Conservation (phyloP, 2,329 filamentous ascomycete species). For the Fusarium newnesense region DNA sequence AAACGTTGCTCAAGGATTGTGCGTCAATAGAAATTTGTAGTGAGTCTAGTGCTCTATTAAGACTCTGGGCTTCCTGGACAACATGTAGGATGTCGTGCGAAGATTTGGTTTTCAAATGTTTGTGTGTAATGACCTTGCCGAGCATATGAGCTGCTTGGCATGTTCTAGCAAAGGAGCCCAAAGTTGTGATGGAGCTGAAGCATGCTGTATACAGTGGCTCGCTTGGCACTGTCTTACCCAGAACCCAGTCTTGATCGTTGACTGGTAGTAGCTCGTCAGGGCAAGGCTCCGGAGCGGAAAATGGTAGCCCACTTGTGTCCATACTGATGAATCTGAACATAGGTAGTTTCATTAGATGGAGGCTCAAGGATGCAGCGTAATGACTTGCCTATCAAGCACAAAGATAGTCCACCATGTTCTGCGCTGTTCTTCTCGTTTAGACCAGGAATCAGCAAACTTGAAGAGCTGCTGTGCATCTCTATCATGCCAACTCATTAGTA, state of each 20-base stretch:
- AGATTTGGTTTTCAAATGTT: not conserved
- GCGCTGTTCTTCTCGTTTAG: conserved; percentile 2
- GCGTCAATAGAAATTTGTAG: not conserved
- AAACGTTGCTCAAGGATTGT: not conserved
- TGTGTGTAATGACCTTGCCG: conserved; percentile 1
- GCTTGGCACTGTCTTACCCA: not conserved
- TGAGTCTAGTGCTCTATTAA: not conserved
- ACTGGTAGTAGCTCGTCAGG: not conserved
- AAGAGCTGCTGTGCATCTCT: conserved; percentile 5
- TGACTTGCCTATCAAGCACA: conserved; percentile 1
- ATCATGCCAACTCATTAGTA: conserved; percentile 1
- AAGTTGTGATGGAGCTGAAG: not conserved
- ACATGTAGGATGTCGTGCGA: not conserved
- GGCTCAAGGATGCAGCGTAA: not conserved
- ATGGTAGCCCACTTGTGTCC: not conserved
- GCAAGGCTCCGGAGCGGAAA: conserved; percentile 1
- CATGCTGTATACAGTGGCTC: conserved; percentile 6
- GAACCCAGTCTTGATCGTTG: conserved; percentile 6
- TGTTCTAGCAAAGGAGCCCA: conserved; percentile 2
- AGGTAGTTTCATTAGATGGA: not conserved
- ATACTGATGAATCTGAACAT: not conserved
- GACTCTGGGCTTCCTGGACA: not conserved
- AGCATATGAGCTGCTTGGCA: conserved; percentile 14
- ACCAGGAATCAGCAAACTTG: conserved; percentile 6
- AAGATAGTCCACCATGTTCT: conserved; percentile 12